These are phyloP conservation scores for Leishmania aethiopica DNA, from an alignment of 208 protist species.

Conservation along the genomic window DNA sequence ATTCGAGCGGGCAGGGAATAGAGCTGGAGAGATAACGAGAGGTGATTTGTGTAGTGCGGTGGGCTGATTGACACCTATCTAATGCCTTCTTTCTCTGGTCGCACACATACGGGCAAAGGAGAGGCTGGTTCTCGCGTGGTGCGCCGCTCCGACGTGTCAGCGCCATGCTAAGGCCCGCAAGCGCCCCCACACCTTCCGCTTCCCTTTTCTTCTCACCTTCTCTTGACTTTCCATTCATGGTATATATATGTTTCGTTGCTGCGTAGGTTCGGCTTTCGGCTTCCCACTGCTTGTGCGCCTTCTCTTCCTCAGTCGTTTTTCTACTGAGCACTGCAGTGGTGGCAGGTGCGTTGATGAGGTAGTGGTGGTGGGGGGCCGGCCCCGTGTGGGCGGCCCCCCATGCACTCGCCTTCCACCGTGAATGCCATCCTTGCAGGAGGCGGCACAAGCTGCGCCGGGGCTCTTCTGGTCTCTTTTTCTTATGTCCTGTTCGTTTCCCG, in stretches of 20 bases:
- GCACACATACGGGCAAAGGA: background rate
- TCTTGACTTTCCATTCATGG: conserved; percentile 2
- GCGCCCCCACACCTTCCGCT: background rate
- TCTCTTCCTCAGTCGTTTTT: background rate
- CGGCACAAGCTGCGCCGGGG: background rate
- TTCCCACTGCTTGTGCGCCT: background rate
- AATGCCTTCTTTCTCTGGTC: background rate
- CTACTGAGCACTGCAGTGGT: background rate
- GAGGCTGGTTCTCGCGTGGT: background rate
- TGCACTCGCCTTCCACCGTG: background rate
- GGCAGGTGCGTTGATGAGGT: background rate
- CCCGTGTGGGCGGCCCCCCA: background rate
- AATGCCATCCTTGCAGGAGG: background rate
- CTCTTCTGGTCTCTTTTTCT: background rate
- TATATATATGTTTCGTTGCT: background rate
- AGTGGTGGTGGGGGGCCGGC: background rate
- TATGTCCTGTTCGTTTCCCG: background rate
- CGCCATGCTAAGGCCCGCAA: background rate
- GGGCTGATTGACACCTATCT: background rate
- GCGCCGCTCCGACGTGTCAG: background rate
- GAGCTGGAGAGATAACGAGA: no score
- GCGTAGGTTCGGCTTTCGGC: background rate
- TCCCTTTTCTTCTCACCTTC: conserved; percentile 12
- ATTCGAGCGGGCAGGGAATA: background rate
- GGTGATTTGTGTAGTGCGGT: background rate